Percentiles rank a stretch among this genome's conserved stretches.
These are phyloP conservation scores for Aspergillus sp. DNA, from an alignment of 2,329 filamentous ascomycete genomes.

Conservation along the genomic window DNA sequence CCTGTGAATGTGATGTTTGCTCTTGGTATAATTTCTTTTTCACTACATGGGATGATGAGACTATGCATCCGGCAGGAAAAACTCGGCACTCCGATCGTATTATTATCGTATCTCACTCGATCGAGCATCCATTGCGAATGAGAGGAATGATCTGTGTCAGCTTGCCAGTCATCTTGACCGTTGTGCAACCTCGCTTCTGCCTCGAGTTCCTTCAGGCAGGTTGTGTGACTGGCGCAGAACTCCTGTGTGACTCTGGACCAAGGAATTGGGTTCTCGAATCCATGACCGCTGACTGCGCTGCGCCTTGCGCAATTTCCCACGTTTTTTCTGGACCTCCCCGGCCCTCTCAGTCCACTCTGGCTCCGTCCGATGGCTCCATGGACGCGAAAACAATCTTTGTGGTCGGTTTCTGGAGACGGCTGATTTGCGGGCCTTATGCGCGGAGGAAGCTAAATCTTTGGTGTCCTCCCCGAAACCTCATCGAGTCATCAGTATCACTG, in stretches of 20 bases:
- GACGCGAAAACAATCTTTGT: neutral
- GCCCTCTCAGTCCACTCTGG: neutral
- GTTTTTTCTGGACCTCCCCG: slow-evolving; percentile 1
- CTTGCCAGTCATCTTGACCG: neutral
- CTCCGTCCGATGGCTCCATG: neutral
- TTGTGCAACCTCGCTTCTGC: slow-evolving; percentile 3
- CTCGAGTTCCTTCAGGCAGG: neutral
- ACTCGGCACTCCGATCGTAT: neutral
- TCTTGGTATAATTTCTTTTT: slow-evolving; percentile 5
- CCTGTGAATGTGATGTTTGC: neutral
- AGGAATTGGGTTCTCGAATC: slow-evolving; percentile 8
- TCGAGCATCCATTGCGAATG: slow-evolving; percentile 3
- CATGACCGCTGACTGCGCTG: neutral
- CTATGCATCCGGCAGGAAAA: neutral
- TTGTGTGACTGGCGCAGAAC: neutral
- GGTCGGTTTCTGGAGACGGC: neutral
- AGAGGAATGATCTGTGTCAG: neutral
- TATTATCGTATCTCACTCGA: neutral
- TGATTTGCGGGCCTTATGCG: slow-evolving; percentile 1
- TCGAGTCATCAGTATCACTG: too few species aligned
- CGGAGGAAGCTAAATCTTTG: neutral
- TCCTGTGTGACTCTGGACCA: slow-evolving; percentile 11
- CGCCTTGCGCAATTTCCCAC: slow-evolving; percentile 10
- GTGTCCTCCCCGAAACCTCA: slow-evolving; percentile 1
- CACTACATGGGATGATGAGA: neutral